Evolutionary conservation across 495 filamentous ascomycete species (phyloP), one percentile per base, ranked within the genome.

Genomic region (Aspergillus sclerotiicarbonarius): DNA sequence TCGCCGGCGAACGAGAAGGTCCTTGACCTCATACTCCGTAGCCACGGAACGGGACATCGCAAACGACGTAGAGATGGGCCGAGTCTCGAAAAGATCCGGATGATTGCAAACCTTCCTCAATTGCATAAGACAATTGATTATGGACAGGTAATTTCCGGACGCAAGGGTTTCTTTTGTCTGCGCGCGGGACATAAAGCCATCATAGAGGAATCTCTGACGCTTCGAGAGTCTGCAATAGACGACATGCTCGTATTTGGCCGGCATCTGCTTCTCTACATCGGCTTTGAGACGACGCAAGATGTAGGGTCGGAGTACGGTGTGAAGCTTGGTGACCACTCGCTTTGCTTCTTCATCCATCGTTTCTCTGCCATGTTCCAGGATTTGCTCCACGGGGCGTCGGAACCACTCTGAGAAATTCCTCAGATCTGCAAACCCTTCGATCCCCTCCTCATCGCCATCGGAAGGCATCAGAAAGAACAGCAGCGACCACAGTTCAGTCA

Each of bases 251-350:
- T 95, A 96, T 67, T 99, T 99, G 30, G 84, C 91, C 0, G 95
- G 95, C 91, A 99, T 96, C 66, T 98, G 93, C 73, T 99, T 98
- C 78, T 99, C 95, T 20, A 99, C 95, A 68, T 99, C 95, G 45
- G 92, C 90, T 74, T 99, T 99, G 39, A 99, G 76, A 58, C 95
- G 83, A 45, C 95, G 87, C 19, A 99, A 82, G 13, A 99, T 84
- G 70, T 96, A 96, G 3, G 95, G 95, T 20, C 95, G 86, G 7
- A 99, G 79, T 41, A 96, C 88, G 59, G 92, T 88, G 70, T 99
- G 95, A 15, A 99, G 85, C 69, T 97, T 94, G 33, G 83, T 83
- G 54, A 99, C 91, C 54, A 94, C 90, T 49, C 83, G 85, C 62
- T 90, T 88, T 15, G 92, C 89, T 70, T 98, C 92, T 15, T 93